Evolutionary conservation across 164 flowering plant genomes (phyloP).

Genomic region (Magnolia kwangsiensis): DNA sequence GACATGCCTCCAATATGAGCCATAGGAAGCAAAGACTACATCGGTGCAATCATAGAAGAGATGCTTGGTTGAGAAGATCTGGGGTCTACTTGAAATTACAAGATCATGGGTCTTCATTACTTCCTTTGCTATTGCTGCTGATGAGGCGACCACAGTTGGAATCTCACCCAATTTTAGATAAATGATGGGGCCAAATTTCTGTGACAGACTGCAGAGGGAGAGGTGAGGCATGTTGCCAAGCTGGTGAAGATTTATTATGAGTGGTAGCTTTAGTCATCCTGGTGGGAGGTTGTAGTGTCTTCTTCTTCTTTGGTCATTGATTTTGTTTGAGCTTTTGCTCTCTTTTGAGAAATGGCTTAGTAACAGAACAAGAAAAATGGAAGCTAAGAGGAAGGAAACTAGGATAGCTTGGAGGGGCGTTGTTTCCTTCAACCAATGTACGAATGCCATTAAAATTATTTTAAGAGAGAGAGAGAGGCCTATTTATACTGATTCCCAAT

Average conservation of each 20-base stretch:
- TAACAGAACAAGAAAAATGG: conserved; percentile 1
- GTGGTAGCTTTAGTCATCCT: conserved; percentile 46
- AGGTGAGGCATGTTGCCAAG: conserved; percentile 48
- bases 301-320: conserved; percentile 11
- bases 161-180: conserved; percentile 44
- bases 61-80: conserved; percentile 29
- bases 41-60: conserved; percentile 46
- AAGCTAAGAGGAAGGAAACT: conserved; percentile 15
- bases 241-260: conserved; percentile 64
- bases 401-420: not conserved
- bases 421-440: not conserved
- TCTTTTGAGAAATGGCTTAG: not conserved
- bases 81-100: conserved; percentile 42
- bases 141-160: conserved; percentile 54
- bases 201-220: conserved; percentile 33
- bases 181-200: conserved; percentile 47
- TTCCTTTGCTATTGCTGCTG: conserved; percentile 48
- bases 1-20: conserved; percentile 53
- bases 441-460: not conserved
- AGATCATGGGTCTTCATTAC: conserved; percentile 58
- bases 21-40: conserved; percentile 45
- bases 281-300: conserved; percentile 37
- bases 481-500: too few relatives aligned
- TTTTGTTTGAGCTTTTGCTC: not conserved
- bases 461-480: too few relatives aligned